These are phyloP conservation scores for Keithomyces neogunnii DNA, from an alignment of 2,329 filamentous ascomycete genomes.

Conservation along the genomic window DNA sequence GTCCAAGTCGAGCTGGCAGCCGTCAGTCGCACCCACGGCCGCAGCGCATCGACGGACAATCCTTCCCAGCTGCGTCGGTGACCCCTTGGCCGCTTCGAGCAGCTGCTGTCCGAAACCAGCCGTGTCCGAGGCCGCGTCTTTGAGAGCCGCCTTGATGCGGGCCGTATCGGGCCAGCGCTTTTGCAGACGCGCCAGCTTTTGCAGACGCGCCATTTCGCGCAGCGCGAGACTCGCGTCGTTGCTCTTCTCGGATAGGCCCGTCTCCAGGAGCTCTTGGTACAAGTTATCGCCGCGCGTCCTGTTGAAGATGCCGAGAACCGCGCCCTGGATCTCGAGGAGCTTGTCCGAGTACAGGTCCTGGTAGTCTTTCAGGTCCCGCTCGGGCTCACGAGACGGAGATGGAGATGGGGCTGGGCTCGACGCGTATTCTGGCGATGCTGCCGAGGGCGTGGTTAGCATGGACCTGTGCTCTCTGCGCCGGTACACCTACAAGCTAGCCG, in stretches of 20 bases:
- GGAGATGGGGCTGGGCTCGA: neutral
- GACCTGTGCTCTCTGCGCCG: too few relatives aligned
- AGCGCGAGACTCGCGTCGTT: conserved; percentile 9
- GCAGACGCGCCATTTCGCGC: neutral
- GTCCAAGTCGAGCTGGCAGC: neutral
- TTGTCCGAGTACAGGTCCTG: neutral
- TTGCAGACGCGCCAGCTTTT: neutral
- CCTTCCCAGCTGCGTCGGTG: too few relatives aligned
- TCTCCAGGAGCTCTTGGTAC: neutral
- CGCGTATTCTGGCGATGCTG: too few relatives aligned
- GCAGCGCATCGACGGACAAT: too few relatives aligned
- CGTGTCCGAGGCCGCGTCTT: neutral
- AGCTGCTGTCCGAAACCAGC: too few relatives aligned
- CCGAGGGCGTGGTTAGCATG: neutral
- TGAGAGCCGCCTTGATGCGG: neutral
- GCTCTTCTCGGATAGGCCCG: conserved; percentile 3
- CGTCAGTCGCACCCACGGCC: too few relatives aligned
- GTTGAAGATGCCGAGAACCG: neutral
- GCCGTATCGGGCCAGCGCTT: too few relatives aligned
- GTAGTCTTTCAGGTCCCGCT: neutral
- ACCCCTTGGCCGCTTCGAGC: too few relatives aligned
- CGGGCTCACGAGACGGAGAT: neutral
- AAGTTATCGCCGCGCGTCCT: neutral
- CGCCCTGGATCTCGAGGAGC: neutral
- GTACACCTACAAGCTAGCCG: neutral